Base-by-base conservation (phyloP, 1,284 basidiomycete genomes). In the Trichosporon sp. region DNA sequence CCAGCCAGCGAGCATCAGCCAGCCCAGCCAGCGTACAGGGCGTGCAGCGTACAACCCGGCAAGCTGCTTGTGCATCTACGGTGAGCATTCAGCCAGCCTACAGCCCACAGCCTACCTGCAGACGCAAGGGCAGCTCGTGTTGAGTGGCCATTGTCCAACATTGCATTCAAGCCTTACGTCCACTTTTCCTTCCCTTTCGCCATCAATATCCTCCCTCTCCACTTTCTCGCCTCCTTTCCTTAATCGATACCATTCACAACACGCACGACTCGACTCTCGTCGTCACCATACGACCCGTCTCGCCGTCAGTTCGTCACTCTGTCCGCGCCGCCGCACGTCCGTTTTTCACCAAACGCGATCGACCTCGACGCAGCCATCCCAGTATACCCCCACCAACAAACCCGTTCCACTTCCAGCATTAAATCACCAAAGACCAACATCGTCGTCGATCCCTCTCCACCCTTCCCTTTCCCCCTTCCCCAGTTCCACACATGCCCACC, bases 401-500 rank as follows among this genome's bases (percentile, higher is more conserved):
- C 31, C 37, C 27, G 27, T 25, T n/a, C n/a, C n/a, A n/a, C n/a
- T n/a, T n/a, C n/a, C 25, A 54, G 49, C 49, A 25, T 13, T 27
- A 54, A 29, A 21, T 54, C 27, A 29, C 46, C 52, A 32, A 29
- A 6, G 29, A 29, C 58, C 34, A 36, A 25, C 49, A 56, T 10
- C 60, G 36, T 31, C 60, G 11, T 25, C 49, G 8, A 36, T 54
- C 32, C 29, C 16, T 23, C 44, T 25, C 34, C 32, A 33, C 58
- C 40, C 40, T 62, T 52, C 59, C 58, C 32, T 56, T 27, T 40
- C 57, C 16, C 40, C 44, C 25, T 21, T 16, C 36, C 46, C 19
- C 65, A 56, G 3, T 52, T 54, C n/a, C 37, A 32, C 63, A 58
- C 61, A 71, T 71, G 70, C 70, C 70, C 31, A 65, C 71, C 11